These are phyloP conservation scores for Dendrocalamus latiflorus DNA, from an alignment of 202 grass and related monocot genomes.

Conservation along the genomic window DNA sequence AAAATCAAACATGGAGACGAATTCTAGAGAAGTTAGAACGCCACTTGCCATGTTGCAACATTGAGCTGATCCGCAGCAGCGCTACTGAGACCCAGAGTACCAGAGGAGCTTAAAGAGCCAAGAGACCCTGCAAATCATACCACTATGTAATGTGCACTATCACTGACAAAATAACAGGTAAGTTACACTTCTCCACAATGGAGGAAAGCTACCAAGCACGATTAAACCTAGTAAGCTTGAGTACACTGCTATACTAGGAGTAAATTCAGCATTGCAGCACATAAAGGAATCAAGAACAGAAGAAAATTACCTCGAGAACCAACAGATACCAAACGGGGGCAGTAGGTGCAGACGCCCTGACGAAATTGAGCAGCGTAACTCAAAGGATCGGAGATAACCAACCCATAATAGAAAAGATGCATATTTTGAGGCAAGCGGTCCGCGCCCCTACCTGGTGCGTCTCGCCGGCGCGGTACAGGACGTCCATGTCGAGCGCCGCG, in stretches of 20 bases:
- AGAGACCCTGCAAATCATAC: slow-evolving; percentile 63
- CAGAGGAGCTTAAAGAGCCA: slow-evolving; percentile 64
- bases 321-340: slow-evolving; percentile 73
- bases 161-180: neutral
- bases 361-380: slow-evolving; percentile 19
- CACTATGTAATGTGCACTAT: neutral
- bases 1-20: neutral
- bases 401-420: neutral
- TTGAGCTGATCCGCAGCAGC: slow-evolving; percentile 10
- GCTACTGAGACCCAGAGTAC: slow-evolving; percentile 34
- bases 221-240: neutral
- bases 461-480: slow-evolving; percentile 72
- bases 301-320: slow-evolving; percentile 64
- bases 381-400: neutral
- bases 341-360: slow-evolving; percentile 70
- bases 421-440: neutral
- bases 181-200: neutral
- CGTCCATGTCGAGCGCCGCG: slow-evolving; percentile 65
- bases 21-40: neutral
- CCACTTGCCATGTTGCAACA: slow-evolving; percentile 71
- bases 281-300: neutral
- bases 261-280: neutral
- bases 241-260: neutral
- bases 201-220: neutral
- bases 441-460: slow-evolving; percentile 55